These are phyloP conservation scores for Acanthamoeba castellanii DNA, from an alignment of 208 protist genomes.

Conservation along the genomic window DNA sequence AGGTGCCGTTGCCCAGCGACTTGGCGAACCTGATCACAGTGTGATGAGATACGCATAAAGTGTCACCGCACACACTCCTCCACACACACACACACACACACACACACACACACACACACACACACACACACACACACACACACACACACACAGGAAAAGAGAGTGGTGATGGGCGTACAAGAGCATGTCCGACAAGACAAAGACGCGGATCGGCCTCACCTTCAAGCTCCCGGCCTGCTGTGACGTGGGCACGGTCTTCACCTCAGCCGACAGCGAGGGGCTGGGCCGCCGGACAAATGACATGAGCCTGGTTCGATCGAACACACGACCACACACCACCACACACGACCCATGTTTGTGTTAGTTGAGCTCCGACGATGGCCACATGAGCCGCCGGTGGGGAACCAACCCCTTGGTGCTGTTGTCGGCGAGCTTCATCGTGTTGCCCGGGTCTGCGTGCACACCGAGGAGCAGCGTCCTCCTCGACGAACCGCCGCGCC, in stretches of 20 bases:
- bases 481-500: neutral
- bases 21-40: conserved; percentile 3
- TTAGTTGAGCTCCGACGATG: neutral
- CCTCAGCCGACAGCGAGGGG: neutral
- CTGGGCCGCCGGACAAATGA: neutral
- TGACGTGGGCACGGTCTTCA: neutral
- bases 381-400: neutral
- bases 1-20: neutral
- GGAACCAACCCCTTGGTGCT: neutral
- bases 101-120: no score
- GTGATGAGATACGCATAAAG: neutral
- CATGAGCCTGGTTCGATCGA: neutral
- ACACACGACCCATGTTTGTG: no score
- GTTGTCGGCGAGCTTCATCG: neutral
- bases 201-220: neutral
- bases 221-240: neutral
- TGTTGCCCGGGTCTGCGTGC: neutral
- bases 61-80: no score
- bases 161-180: neutral
- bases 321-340: neutral
- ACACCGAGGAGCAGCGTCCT: neutral
- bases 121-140: neutral
- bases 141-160: no score
- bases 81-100: no score
- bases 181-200: conserved; percentile 20